Percentiles rank a stretch among this genome's conserved stretches.
phyloP scores from a whole-genome alignment of 805 yeast species.

The Cyberlindnera sargentensis region DNA sequence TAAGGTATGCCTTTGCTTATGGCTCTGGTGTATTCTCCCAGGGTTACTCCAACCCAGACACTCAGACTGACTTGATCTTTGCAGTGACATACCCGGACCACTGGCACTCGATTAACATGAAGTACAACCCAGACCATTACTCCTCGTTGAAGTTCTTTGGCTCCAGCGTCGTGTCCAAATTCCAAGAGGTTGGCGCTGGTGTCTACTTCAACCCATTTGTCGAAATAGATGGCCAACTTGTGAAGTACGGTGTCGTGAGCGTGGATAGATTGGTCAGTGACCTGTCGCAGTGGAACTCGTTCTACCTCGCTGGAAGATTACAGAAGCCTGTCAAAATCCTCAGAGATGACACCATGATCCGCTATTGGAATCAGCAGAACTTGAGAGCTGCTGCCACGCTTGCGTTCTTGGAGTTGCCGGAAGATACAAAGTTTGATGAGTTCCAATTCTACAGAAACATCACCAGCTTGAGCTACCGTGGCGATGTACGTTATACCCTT shows the following conservation, averaged over 20 bases:
- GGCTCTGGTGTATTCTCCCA: slow-evolving; percentile 93
- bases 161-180: slow-evolving; percentile 43
- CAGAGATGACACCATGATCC: slow-evolving; percentile 54
- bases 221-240: slow-evolving; percentile 45
- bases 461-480: slow-evolving; percentile 76
- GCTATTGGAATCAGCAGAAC: slow-evolving; percentile 68
- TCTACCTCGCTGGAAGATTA: slow-evolving; percentile 86
- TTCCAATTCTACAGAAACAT: slow-evolving; percentile 67
- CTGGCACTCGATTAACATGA: slow-evolving; percentile 73
- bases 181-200: slow-evolving; percentile 78
- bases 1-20: slow-evolving; percentile 81
- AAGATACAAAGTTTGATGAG: slow-evolving; percentile 40
- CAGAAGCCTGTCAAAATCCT: slow-evolving; percentile 88
- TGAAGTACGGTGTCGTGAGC: slow-evolving; percentile 86
- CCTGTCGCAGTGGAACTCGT: slow-evolving; percentile 73
- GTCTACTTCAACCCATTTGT: slow-evolving; percentile 92
- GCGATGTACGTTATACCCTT: slow-evolving; percentile 79
- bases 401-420: slow-evolving; percentile 31
- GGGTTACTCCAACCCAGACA: slow-evolving; percentile 38
- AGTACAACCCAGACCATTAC: slow-evolving; percentile 68
- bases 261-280: slow-evolving; percentile 55
- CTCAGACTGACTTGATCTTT: slow-evolving; percentile 82
- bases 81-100: slow-evolving; percentile 67
- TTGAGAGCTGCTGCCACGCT: slow-evolving; percentile 70
- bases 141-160: slow-evolving; percentile 62